phyloP scores from a whole-genome alignment of 345 rosid genomes.

The Clausena lansium region DNA sequence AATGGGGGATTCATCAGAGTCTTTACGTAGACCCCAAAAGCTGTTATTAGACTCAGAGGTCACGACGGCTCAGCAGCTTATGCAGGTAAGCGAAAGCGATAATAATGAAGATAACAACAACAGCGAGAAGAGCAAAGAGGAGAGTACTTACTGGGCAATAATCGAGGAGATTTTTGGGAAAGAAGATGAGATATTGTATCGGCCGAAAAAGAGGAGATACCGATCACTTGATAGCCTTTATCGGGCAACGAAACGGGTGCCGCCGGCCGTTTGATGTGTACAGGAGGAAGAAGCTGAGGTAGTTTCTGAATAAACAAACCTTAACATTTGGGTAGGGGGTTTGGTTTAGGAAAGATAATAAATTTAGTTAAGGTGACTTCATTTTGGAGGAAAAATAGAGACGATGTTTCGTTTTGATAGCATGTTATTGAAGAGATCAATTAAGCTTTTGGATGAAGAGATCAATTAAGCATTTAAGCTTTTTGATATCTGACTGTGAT shows the following conservation, averaged over 20 bases:
- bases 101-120: slow-evolving; percentile 33
- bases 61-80: slow-evolving; percentile 37
- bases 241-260: slow-evolving; percentile 12
- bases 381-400: no score
- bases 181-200: slow-evolving; percentile 22
- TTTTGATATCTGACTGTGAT: no score
- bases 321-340: background rate
- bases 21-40: slow-evolving; percentile 1
- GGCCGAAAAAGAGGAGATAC: slow-evolving; percentile 29
- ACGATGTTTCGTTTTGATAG: no score
- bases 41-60: slow-evolving; percentile 10
- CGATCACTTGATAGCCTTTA: slow-evolving; percentile 36
- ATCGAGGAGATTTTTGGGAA: slow-evolving; percentile 41
- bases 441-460: no score
- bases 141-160: slow-evolving; percentile 24
- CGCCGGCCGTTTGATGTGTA: background rate
- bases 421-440: no score
- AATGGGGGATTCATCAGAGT: slow-evolving; percentile 8
- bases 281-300: background rate
- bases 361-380: no score
- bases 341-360: no score
- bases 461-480: no score
- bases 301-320: background rate
- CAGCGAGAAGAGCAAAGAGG: slow-evolving; percentile 18
- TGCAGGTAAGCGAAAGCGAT: slow-evolving; percentile 34